These are phyloP conservation scores for Paradendryphiella salina DNA, from an alignment of 2,329 filamentous ascomycete genomes.

Conservation along the genomic window DNA sequence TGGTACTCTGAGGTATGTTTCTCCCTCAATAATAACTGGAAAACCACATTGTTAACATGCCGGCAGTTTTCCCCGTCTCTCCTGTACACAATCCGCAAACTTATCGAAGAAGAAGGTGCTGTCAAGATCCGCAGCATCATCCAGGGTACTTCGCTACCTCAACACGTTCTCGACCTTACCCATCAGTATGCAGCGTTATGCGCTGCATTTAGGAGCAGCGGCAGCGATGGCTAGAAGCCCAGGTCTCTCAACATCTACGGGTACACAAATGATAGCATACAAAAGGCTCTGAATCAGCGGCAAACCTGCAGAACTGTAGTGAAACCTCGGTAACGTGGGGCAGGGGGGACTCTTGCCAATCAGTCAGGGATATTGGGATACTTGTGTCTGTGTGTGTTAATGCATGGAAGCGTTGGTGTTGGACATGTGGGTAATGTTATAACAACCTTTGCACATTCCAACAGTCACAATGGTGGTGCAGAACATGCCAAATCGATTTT, in stretches of 20 bases:
- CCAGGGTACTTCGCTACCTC: slow-evolving; percentile 90
- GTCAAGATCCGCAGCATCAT: slow-evolving; percentile 98
- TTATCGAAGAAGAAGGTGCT: slow-evolving; percentile 96
- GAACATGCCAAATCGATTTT: background rate
- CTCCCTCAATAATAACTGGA: too few species aligned
- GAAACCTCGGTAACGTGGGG: background rate
- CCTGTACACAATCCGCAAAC: slow-evolving; percentile 80
- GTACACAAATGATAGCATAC: slow-evolving; percentile 10
- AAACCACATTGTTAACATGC: slow-evolving; percentile 1
- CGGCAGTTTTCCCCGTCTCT: slow-evolving; percentile 83
- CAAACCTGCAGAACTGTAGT: background rate
- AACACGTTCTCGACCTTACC: slow-evolving; percentile 89
- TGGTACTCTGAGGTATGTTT: slow-evolving; percentile 87
- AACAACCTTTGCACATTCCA: background rate
- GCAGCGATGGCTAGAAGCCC: slow-evolving; percentile 71
- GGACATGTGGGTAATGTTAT: slow-evolving; percentile 2
- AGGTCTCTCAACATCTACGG: slow-evolving; percentile 18
- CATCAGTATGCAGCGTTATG: slow-evolving; percentile 96
- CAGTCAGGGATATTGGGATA: background rate
- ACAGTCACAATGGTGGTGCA: slow-evolving; percentile 1
- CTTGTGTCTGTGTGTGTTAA: slow-evolving; percentile 6
- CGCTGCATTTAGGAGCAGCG: slow-evolving; percentile 91
- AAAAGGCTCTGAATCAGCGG: background rate
- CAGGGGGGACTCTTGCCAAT: background rate
- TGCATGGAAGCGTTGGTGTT: slow-evolving; percentile 22